These are phyloP conservation scores for Pouteria glomerata DNA, from an alignment of 148 eudicot genomes.

Conservation along the genomic window DNA sequence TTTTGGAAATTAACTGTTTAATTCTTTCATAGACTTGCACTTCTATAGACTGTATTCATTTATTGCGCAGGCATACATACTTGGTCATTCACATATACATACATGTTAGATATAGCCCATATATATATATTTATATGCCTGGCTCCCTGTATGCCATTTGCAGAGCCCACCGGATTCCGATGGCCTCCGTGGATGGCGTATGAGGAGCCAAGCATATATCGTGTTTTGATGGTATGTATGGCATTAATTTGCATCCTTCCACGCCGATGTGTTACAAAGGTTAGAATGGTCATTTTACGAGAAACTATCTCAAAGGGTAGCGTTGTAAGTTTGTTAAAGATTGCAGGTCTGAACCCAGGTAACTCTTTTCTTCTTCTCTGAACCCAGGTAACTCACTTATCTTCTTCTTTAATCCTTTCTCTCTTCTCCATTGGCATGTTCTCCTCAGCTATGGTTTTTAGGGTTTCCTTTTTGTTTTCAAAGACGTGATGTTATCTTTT, in stretches of 20 bases:
- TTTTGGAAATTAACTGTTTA: too few relatives aligned
- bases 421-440: not conserved
- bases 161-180: constrained; percentile 34
- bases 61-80: too few relatives aligned
- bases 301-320: not conserved
- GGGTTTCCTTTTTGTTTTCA: not conserved
- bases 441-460: not conserved
- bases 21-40: too few relatives aligned
- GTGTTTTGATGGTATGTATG: not conserved
- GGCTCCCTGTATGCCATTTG: constrained; percentile 73
- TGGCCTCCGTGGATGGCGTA: constrained; percentile 56
- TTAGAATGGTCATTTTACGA: not conserved
- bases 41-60: too few relatives aligned
- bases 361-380: too few relatives aligned
- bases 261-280: not conserved
- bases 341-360: too few relatives aligned
- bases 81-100: not conserved
- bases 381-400: too few relatives aligned
- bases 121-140: constrained; percentile 37
- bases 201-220: constrained; percentile 58
- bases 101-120: not conserved
- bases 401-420: not conserved
- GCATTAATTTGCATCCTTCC: not conserved
- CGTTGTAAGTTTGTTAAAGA: not conserved
- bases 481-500: not conserved